These are phyloP conservation scores for Colletotrichum sp. DNA, from an alignment of 2,329 filamentous ascomycete genomes.

Conservation along the genomic window DNA sequence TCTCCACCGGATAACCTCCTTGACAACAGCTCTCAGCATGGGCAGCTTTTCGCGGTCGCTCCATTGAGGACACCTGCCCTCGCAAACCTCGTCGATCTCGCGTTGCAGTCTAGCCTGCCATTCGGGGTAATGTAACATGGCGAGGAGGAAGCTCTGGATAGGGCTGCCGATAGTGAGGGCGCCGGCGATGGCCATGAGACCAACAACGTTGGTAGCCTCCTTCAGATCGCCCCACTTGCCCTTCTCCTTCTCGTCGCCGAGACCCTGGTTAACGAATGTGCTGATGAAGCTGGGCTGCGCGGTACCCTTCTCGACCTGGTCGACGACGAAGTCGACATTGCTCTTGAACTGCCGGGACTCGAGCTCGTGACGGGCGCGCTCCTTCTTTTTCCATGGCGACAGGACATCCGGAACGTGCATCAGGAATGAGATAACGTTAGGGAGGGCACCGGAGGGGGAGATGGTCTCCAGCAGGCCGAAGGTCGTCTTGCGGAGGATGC, in stretches of 20 bases:
- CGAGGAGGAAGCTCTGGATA: slow-evolving; percentile 38
- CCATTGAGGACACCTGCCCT: slow-evolving; percentile 49
- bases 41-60: slow-evolving; percentile 38
- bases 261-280: slow-evolving; percentile 41
- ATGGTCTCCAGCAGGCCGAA: slow-evolving; percentile 51
- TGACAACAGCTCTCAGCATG: slow-evolving; percentile 42
- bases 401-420: slow-evolving; percentile 41
- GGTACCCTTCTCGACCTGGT: slow-evolving; percentile 32
- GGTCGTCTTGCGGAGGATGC: slow-evolving; percentile 47
- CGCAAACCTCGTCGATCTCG: slow-evolving; percentile 44
- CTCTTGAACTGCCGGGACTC: slow-evolving; percentile 42
- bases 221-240: slow-evolving; percentile 32
- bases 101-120: slow-evolving; percentile 39
- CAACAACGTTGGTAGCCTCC: slow-evolving; percentile 50
- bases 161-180: slow-evolving; percentile 49
- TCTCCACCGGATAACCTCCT: slow-evolving; percentile 56
- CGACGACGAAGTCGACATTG: slow-evolving; percentile 41
- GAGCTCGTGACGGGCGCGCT: slow-evolving; percentile 41
- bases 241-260: slow-evolving; percentile 29
- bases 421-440: slow-evolving; percentile 44
- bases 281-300: slow-evolving; percentile 46
- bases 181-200: slow-evolving; percentile 50
- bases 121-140: slow-evolving; percentile 36
- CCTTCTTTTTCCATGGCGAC: slow-evolving; percentile 51
- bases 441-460: slow-evolving; percentile 47